Percentiles rank a stretch among this genome's conserved stretches.
These are phyloP conservation scores for Cornus controversa DNA, from an alignment of 148 eudicot genomes.

Conservation along the genomic window DNA sequence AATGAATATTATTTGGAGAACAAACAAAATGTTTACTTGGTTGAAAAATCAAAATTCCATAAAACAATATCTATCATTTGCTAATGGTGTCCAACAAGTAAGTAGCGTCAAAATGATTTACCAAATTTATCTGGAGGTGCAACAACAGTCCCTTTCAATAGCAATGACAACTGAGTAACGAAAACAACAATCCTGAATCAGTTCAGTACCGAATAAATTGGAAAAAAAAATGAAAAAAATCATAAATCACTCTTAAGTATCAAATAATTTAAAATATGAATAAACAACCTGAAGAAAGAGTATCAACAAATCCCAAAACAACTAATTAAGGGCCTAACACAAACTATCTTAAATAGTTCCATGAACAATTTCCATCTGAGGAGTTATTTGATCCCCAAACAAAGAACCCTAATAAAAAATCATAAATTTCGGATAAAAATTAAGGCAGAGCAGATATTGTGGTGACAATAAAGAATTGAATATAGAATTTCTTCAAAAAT, in stretches of 20 bases:
- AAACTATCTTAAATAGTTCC: background rate
- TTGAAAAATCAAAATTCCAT: background rate
- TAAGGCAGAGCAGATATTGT: background rate
- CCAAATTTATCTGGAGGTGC: constrained; percentile 99
- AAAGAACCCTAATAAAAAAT: background rate
- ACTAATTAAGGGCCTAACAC: background rate
- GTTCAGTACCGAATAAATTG: background rate
- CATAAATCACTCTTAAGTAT: background rate
- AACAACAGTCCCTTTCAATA: constrained; percentile 90
- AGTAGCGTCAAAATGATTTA: constrained; percentile 29
- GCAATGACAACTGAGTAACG: constrained; percentile 64
- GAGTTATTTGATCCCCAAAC: background rate
- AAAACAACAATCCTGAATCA: constrained; percentile 4
- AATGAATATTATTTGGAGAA: background rate
- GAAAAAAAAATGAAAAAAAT: background rate
- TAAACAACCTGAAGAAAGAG: background rate
- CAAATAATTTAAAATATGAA: background rate
- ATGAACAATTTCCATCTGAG: background rate
- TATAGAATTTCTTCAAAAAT: background rate
- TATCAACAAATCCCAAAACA: background rate
- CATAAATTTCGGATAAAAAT: background rate
- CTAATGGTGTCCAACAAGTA: background rate
- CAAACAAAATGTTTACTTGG: background rate
- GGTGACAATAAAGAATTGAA: constrained; percentile 4
- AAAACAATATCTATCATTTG: background rate